phyloP scores from a whole-genome alignment of 495 filamentous ascomycete species.

The Cercophora samala region DNA sequence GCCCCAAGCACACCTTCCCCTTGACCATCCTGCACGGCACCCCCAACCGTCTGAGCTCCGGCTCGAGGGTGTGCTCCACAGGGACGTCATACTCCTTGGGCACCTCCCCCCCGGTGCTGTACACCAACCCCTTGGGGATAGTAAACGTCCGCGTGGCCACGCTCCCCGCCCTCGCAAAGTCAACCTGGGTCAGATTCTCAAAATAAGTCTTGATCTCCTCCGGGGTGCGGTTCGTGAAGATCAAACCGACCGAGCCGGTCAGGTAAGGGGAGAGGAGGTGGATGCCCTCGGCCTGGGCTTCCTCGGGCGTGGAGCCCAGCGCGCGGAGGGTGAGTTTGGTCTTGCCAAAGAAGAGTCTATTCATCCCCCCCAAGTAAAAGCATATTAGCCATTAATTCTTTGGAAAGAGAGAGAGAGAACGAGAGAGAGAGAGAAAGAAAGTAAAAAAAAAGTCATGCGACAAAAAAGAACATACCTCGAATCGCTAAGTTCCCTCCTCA shows the following conservation, averaged over 20 bases:
- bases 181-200: constrained; percentile 59
- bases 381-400: too few species aligned
- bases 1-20: constrained; percentile 81
- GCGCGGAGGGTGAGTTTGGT: constrained; percentile 97
- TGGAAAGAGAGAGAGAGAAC: too few species aligned
- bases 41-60: constrained; percentile 77
- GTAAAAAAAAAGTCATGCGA: background rate
- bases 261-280: constrained; percentile 67
- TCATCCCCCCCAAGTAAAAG: too few species aligned
- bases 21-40: constrained; percentile 83
- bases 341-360: constrained; percentile 93
- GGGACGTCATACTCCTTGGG: constrained; percentile 77
- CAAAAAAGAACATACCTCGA: constrained; percentile 59
- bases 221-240: constrained; percentile 77
- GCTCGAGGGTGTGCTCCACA: constrained; percentile 81
- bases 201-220: constrained; percentile 65
- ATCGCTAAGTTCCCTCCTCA: constrained; percentile 77
- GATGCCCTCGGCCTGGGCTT: constrained; percentile 72
- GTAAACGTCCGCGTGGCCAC: constrained; percentile 67
- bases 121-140: constrained; percentile 74
- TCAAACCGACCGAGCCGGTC: constrained; percentile 76
- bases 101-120: constrained; percentile 72
- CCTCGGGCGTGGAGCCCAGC: constrained; percentile 69
- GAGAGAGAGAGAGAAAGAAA: too few species aligned
- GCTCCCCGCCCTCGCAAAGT: constrained; percentile 87